Conservation (phyloP, 2,329 filamentous ascomycete species). For the Verticillium tricorpus region DNA sequence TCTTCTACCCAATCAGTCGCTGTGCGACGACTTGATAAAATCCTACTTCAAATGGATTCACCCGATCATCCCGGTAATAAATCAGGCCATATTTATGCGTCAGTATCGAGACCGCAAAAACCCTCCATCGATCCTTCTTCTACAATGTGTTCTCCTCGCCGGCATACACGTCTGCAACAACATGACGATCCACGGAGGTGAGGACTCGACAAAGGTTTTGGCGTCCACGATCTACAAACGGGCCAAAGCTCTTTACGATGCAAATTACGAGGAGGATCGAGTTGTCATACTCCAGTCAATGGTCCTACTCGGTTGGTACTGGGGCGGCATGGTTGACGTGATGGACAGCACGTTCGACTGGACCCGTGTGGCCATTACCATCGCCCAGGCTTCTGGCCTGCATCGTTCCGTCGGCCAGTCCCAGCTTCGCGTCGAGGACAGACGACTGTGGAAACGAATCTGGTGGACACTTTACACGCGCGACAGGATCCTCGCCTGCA, state of each 20-base stretch:
- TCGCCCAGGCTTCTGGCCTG: conserved; percentile 97
- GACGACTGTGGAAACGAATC: conserved; percentile 92
- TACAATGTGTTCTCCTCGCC: conserved; percentile 89
- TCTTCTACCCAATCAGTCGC: conserved; percentile 75
- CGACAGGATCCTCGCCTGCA: conserved; percentile 91
- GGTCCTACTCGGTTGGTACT: conserved; percentile 96
- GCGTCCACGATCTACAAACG: conserved; percentile 97
- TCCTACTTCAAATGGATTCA: conserved; percentile 96
- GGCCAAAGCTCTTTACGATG: conserved; percentile 91
- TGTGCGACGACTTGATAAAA: conserved; percentile 93
- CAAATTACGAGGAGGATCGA: conserved; percentile 94
- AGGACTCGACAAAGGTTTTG: conserved; percentile 88
- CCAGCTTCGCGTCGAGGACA: conserved; percentile 86
- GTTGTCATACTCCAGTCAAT: conserved; percentile 95
- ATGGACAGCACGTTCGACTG: conserved; percentile 99
- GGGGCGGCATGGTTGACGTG: conserved; percentile 97
- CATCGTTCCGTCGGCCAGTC: conserved; percentile 93
- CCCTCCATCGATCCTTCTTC: conserved; percentile 83
- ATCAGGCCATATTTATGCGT: conserved; percentile 87
- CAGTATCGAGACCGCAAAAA: conserved; percentile 90
- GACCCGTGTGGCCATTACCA: conserved; percentile 90
- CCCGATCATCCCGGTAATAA: conserved; percentile 91
- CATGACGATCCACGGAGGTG: conserved; percentile 89
- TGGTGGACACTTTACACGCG: conserved; percentile 98
- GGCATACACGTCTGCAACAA: conserved; percentile 95